phyloP scores from a whole-genome alignment of 2,329 filamentous ascomycete species.

The Chaetomium olivaceum region DNA sequence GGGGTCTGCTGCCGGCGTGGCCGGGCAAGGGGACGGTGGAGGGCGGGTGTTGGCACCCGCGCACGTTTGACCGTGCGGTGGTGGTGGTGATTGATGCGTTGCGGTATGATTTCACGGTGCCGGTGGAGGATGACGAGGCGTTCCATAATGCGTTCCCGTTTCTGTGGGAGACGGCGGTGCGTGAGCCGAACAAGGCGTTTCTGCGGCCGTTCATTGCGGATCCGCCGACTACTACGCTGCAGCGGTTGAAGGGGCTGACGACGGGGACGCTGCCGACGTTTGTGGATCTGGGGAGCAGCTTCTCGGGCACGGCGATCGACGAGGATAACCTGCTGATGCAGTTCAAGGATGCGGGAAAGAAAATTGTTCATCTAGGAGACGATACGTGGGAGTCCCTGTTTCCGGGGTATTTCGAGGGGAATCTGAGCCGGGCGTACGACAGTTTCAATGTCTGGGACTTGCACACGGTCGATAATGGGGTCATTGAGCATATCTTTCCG shows the following conservation, averaged over 20 bases:
- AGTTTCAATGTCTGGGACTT: constrained; percentile 99
- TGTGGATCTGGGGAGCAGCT: constrained; percentile 90
- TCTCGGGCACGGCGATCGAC: constrained; percentile 91
- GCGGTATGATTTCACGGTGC: constrained; percentile 94
- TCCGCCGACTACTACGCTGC: constrained; percentile 89
- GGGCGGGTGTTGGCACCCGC: constrained; percentile 92
- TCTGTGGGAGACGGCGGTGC: constrained; percentile 76
- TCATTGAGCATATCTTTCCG: constrained; percentile 86
- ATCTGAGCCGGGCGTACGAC: constrained; percentile 86
- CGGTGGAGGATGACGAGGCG: constrained; percentile 58
- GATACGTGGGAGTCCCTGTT: constrained; percentile 96
- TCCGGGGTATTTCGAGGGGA: constrained; percentile 85
- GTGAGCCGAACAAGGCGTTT: constrained; percentile 78
- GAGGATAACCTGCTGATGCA: constrained; percentile 80
- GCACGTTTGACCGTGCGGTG: constrained; percentile 87
- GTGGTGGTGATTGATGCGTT: constrained; percentile 90
- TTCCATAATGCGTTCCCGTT: constrained; percentile 90
- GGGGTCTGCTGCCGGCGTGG: constrained; percentile 42
- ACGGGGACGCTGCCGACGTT: constrained; percentile 95
- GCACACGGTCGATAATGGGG: constrained; percentile 94
- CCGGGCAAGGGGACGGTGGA: constrained; percentile 47
- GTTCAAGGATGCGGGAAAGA: constrained; percentile 64
- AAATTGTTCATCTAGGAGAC: constrained; percentile 91
- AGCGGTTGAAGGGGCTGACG: constrained; percentile 88
- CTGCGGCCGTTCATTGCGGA: constrained; percentile 95